These are phyloP conservation scores for Trichosporon asahii DNA, from an alignment of 1,284 basidiomycete genomes.

Conservation along the genomic window DNA sequence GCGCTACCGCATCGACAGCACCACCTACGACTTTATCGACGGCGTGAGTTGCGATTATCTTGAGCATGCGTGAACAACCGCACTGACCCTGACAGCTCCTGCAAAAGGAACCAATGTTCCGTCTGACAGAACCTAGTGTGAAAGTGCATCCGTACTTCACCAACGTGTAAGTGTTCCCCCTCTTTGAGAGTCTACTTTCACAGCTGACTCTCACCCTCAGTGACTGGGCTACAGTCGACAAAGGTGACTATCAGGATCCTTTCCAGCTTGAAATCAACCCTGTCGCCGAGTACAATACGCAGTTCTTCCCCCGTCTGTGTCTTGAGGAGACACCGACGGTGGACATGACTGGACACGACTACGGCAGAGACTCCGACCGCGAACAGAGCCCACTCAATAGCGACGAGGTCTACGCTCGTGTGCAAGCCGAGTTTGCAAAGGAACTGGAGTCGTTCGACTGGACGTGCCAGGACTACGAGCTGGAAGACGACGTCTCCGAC, in stretches of 20 bases:
- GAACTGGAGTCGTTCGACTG: constrained; percentile 42
- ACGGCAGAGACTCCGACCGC: constrained; percentile 21
- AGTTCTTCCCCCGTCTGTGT: constrained; percentile 97
- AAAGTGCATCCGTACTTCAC: constrained; percentile 94
- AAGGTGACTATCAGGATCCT: constrained; percentile 62
- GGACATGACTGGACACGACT: constrained; percentile 43
- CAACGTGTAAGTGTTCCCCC: constrained; percentile 70
- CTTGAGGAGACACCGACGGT: constrained; percentile 80
- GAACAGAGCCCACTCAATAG: constrained; percentile 37
- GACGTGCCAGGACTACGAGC: constrained; percentile 23
- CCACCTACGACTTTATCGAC: constrained; percentile 90
- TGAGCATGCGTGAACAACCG: constrained; percentile 11
- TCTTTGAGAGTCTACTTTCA: neutral
- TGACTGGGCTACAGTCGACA: constrained; percentile 39
- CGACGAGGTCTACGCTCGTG: constrained; percentile 35
- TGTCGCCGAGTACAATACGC: constrained; percentile 87
- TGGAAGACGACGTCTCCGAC: constrained; percentile 8
- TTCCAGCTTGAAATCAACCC: constrained; percentile 94
- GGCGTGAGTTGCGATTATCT: constrained; percentile 52
- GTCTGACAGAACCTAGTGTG: constrained; percentile 79
- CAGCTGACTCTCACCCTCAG: constrained; percentile 19
- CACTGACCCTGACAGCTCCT: constrained; percentile 61
- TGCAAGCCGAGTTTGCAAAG: constrained; percentile 30
- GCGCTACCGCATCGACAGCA: constrained; percentile 68
- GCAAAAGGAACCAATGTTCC: constrained; percentile 82